Evolutionary conservation across 2,329 filamentous ascomycete species (phyloP).

Genomic region (Blastomyces parvus): DNA sequence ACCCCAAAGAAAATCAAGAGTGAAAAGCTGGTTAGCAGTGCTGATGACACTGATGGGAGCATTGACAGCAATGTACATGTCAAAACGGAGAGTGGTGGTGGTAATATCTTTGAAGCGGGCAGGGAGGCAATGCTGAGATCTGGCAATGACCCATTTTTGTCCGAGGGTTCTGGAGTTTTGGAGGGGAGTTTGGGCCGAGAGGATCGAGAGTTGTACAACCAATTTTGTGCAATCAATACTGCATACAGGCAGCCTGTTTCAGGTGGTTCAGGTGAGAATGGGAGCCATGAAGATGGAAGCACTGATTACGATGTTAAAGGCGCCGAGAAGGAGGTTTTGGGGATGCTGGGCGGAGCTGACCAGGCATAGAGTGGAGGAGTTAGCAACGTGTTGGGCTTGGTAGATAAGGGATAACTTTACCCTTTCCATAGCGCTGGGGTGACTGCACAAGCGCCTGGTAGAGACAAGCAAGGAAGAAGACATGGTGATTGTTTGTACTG

Average conservation of each 20-base stretch:
- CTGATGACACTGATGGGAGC: too few species aligned
- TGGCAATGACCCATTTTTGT: constrained; percentile 13
- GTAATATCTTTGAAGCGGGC: too few species aligned
- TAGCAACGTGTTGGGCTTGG: too few species aligned
- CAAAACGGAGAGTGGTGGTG: too few species aligned
- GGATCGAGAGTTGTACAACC: constrained; percentile 9
- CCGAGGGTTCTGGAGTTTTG: background rate
- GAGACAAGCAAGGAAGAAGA: too few species aligned
- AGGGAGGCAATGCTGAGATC: too few species aligned
- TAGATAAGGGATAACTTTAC: background rate
- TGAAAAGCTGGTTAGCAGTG: constrained; percentile 4
- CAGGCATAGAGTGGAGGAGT: background rate
- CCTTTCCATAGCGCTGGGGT: background rate
- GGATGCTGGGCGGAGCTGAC: background rate
- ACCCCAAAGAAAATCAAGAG: constrained; percentile 14
- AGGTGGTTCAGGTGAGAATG: constrained; percentile 2
- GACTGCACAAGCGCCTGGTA: background rate
- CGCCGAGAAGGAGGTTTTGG: background rate
- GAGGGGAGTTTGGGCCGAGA: background rate
- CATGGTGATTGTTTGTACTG: background rate
- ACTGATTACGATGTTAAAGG: background rate
- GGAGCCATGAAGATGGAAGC: constrained; percentile 1
- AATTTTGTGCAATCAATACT: constrained; percentile 13
- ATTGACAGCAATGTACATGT: too few species aligned
- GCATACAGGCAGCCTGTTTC: background rate